Conservation (phyloP, 2,329 filamentous ascomycete species). For the Microascus cirrosus region DNA sequence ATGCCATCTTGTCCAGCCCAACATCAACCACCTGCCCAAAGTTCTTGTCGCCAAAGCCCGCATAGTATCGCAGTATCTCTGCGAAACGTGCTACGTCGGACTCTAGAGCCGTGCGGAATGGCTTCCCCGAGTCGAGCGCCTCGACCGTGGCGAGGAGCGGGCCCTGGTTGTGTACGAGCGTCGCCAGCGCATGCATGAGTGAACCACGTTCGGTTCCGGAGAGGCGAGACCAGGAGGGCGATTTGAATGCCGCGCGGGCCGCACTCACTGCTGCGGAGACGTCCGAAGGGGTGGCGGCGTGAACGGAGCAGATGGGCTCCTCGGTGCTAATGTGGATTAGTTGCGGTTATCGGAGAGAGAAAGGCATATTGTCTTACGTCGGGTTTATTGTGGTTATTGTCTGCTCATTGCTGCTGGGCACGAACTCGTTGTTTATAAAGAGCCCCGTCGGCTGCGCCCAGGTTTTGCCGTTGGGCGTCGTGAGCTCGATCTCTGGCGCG, state of each 20-base stretch:
- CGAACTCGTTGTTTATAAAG: constrained; percentile 76
- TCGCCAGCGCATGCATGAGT: constrained; percentile 59
- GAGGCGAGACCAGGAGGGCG: constrained; percentile 56
- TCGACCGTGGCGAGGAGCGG: constrained; percentile 42
- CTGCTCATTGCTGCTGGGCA: constrained; percentile 52
- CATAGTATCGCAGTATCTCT: constrained; percentile 59
- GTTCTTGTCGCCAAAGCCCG: constrained; percentile 70
- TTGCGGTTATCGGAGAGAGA: background rate
- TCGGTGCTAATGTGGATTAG: constrained; percentile 32
- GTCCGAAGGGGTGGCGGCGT: constrained; percentile 55
- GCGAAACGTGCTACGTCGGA: constrained; percentile 45
- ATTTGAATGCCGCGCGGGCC: constrained; percentile 56
- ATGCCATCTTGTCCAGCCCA: constrained; percentile 58
- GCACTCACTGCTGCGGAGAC: constrained; percentile 60
- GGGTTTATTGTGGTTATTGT: constrained; percentile 61
- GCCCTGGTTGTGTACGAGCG: constrained; percentile 55
- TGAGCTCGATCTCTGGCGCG: constrained; percentile 41
- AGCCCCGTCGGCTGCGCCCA: constrained; percentile 67
- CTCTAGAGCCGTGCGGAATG: constrained; percentile 52
- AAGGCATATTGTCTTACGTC: constrained; percentile 37
- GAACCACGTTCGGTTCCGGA: constrained; percentile 56
- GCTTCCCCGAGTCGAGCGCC: constrained; percentile 75
- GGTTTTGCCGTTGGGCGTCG: constrained; percentile 62
- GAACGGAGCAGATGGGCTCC: constrained; percentile 58
- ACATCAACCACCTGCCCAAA: constrained; percentile 69